A percentile compares a stretch with the other conserved stretches of the same genome.
phyloP scores from a whole-genome alignment of 2,329 filamentous ascomycete species.

The Helotiales sp. region DNA sequence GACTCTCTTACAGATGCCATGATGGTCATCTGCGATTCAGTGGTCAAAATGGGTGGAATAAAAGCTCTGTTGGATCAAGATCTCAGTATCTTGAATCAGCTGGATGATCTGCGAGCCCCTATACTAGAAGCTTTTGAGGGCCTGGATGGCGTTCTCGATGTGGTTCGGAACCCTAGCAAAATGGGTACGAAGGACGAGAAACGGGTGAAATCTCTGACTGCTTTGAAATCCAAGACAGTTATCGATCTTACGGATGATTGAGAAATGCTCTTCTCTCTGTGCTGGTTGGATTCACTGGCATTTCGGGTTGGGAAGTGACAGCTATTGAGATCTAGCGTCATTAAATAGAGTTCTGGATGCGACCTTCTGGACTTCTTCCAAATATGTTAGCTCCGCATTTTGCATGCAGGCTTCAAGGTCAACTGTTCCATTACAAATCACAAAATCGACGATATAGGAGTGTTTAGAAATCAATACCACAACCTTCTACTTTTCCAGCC shows the following conservation, averaged over 20 bases:
- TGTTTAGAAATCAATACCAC: too few relatives aligned
- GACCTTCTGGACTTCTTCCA: too few relatives aligned
- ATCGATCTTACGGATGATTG: slow-evolving; percentile 18
- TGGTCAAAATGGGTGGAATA: slow-evolving; percentile 7
- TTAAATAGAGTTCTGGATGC: too few relatives aligned
- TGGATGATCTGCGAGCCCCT: slow-evolving; percentile 12
- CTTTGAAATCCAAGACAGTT: not conserved
- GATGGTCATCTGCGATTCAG: slow-evolving; percentile 17
- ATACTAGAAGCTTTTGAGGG: slow-evolving; percentile 18
- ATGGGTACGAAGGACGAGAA: not conserved
- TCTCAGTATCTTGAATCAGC: slow-evolving; percentile 4
- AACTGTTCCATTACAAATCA: too few relatives aligned
- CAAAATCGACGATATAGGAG: too few relatives aligned
- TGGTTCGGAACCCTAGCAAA: slow-evolving; percentile 11
- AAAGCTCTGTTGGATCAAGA: slow-evolving; percentile 8
- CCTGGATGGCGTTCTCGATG: slow-evolving; percentile 15
- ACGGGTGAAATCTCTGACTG: not conserved
- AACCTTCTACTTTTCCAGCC: too few relatives aligned
- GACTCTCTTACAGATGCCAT: slow-evolving; percentile 22
- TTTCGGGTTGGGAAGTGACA: not conserved
- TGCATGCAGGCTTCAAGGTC: too few relatives aligned
- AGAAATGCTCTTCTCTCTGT: not conserved
- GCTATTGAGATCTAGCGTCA: not conserved
- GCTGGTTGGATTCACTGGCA: too few relatives aligned
- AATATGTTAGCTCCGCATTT: too few relatives aligned